A percentile compares a stretch with the other conserved stretches of the same genome.
phyloP scores from a whole-genome alignment of 1,284 basidiomycete genomes.

The Trametes versicolor region DNA sequence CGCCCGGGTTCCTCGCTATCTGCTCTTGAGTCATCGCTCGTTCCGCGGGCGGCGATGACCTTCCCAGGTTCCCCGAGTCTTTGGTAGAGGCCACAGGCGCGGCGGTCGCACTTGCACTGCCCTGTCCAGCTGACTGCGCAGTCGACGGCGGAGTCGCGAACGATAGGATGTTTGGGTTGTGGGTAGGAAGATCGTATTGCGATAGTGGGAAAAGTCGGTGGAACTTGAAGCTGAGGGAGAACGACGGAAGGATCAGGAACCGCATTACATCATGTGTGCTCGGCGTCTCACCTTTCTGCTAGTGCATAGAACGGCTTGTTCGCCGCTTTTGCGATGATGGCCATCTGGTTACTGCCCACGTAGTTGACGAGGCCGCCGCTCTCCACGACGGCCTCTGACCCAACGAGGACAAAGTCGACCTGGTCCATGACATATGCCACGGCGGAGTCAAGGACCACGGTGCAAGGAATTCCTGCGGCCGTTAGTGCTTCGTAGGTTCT shows the following conservation, averaged over 20 bases:
- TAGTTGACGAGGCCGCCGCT: slow-evolving; percentile 91
- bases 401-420: slow-evolving; percentile 91
- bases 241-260: slow-evolving; percentile 37
- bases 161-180: slow-evolving; percentile 76
- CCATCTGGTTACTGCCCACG: slow-evolving; percentile 96
- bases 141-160: slow-evolving; percentile 54
- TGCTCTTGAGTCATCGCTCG: slow-evolving; percentile 75
- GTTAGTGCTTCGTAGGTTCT: slow-evolving; percentile 89
- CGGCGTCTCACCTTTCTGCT: slow-evolving; percentile 81
- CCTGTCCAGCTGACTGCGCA: slow-evolving; percentile 42
- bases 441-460: slow-evolving; percentile 94
- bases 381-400: slow-evolving; percentile 97
- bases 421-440: slow-evolving; percentile 98
- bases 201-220: slow-evolving; percentile 96
- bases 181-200: slow-evolving; percentile 94
- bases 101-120: slow-evolving; percentile 34
- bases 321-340: slow-evolving; percentile 93
- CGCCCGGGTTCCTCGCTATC: slow-evolving; percentile 80
- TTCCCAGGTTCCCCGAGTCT: slow-evolving; percentile 26
- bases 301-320: slow-evolving; percentile 98
- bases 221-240: slow-evolving; percentile 88
- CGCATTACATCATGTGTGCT: slow-evolving; percentile 30
- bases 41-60: slow-evolving; percentile 35
- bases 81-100: slow-evolving; percentile 26
- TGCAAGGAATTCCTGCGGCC: slow-evolving; percentile 91